Evolutionary conservation across 768 basidiomycete species (phyloP).

Genomic region (Tricholoma furcatifolium): DNA sequence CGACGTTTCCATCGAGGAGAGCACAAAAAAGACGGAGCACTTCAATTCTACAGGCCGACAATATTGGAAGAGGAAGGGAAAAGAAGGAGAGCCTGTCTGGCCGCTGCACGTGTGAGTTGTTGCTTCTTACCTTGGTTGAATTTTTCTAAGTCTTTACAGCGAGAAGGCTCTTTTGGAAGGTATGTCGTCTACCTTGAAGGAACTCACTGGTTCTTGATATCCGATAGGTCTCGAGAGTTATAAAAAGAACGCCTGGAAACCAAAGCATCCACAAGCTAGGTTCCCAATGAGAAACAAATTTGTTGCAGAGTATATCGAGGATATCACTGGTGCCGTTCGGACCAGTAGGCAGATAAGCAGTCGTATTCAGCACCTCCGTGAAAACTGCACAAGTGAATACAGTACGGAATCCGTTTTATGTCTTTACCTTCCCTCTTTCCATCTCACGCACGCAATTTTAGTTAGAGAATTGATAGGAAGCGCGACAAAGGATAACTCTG

Average conservation of each 20-base stretch:
- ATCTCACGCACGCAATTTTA: not conserved
- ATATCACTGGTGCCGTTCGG: constrained; percentile 47
- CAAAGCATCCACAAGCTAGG: constrained; percentile 46
- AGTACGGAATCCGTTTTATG: not conserved
- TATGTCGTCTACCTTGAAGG: constrained; percentile 10
- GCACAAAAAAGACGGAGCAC: constrained; percentile 25
- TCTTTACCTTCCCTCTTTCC: not conserved
- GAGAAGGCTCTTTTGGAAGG: constrained; percentile 58
- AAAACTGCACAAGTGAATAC: constrained; percentile 40
- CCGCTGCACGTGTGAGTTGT: constrained; percentile 43
- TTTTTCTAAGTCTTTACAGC: constrained; percentile 11
- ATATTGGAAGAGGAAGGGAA: constrained; percentile 55
- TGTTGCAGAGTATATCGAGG: constrained; percentile 57
- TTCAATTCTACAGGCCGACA: constrained; percentile 45
- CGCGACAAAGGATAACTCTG: constrained; percentile 20
- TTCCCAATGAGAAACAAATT: constrained; percentile 62
- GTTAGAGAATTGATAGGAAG: constrained; percentile 30
- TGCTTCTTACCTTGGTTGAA: not conserved
- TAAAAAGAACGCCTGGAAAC: constrained; percentile 45
- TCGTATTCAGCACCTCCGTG: constrained; percentile 54
- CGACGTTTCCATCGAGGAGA: constrained; percentile 36
- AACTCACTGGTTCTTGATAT: not conserved
- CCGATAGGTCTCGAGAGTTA: constrained; percentile 46
- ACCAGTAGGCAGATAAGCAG: constrained; percentile 61
- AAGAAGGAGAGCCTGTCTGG: constrained; percentile 52